phyloP scores from a whole-genome alignment of 805 yeast genomes.

The Zygosaccharomyces lentus region DNA sequence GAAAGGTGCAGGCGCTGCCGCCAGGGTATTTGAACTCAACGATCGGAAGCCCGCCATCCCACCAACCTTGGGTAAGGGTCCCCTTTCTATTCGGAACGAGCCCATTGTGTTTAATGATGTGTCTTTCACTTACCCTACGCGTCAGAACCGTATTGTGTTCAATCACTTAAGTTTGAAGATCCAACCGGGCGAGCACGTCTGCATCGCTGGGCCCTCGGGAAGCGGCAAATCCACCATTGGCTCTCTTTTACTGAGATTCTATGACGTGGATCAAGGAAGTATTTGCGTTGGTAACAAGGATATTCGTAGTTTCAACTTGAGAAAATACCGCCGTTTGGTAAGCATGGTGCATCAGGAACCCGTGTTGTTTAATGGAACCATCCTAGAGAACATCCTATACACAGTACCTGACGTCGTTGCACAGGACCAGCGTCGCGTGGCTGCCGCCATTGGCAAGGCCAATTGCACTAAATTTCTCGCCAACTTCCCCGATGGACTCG shows the following conservation, averaged over 20 bases:
- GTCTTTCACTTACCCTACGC: conserved; percentile 75
- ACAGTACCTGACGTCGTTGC: conserved; percentile 50
- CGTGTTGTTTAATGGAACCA: conserved; percentile 76
- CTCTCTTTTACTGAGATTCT: conserved; percentile 73
- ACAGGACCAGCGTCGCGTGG: conserved; percentile 55
- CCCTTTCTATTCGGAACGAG: conserved; percentile 29
- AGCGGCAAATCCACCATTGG: conserved; percentile 91
- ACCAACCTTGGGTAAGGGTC: conserved; percentile 55
- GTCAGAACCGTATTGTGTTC: conserved; percentile 69
- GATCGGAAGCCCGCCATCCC: conserved; percentile 71
- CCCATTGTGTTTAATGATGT: conserved; percentile 59
- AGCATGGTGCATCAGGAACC: conserved; percentile 97
- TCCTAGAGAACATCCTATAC: conserved; percentile 77
- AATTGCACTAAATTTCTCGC: conserved; percentile 67
- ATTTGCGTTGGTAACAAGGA: conserved; percentile 62
- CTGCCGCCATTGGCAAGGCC: conserved; percentile 60
- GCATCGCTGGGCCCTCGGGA: conserved; percentile 96
- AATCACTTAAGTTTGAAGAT: conserved; percentile 54
- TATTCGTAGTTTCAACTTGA: conserved; percentile 61
- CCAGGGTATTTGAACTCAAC: conserved; percentile 80
- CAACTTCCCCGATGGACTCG: conserved; percentile 75
- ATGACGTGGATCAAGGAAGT: conserved; percentile 67
- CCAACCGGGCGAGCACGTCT: conserved; percentile 77
- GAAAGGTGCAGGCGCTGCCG: conserved; percentile 97
- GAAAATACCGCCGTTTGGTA: conserved; percentile 63